These are phyloP conservation scores for Dioszegia aurantiaca DNA, from an alignment of 768 basidiomycete species.

Conservation along the genomic window DNA sequence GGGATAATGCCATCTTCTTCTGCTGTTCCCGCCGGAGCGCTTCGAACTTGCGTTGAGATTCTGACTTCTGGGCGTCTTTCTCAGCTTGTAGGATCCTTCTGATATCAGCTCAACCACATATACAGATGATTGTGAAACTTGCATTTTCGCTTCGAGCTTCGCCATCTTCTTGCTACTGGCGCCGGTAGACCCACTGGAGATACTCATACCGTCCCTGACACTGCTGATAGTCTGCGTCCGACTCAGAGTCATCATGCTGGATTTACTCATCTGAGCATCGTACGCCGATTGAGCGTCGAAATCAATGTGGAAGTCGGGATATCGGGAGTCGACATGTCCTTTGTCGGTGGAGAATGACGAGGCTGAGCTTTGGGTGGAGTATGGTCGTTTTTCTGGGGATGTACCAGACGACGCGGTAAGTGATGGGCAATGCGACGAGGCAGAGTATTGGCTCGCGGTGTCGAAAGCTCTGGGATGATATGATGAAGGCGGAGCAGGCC, in stretches of 20 bases:
- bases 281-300: neutral
- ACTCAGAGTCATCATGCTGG: conserved; percentile 1
- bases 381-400: neutral
- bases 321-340: neutral
- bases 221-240: conserved; percentile 6
- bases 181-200: conserved; percentile 33
- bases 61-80: conserved; percentile 32
- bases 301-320: conserved; percentile 1
- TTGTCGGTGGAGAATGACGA: neutral
- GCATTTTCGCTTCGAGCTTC: conserved; percentile 29
- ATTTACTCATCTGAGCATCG: neutral
- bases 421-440: conserved; percentile 5
- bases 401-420: conserved; percentile 4
- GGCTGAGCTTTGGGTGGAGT: conserved; percentile 1
- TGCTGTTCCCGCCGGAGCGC: conserved; percentile 31
- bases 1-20: conserved; percentile 22
- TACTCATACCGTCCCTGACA: conserved; percentile 17
- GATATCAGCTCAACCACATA: neutral
- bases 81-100: conserved; percentile 20
- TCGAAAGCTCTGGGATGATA: neutral
- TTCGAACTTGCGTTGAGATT: conserved; percentile 32
- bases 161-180: conserved; percentile 25
- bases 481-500: neutral
- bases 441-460: conserved; percentile 1
- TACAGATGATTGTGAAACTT: neutral